A percentile compares a stretch with the other conserved stretches of the same genome.
Evolutionary conservation across 1,139 yeast genomes (phyloP).

Genomic region (Zygoascus hellenicus): DNA sequence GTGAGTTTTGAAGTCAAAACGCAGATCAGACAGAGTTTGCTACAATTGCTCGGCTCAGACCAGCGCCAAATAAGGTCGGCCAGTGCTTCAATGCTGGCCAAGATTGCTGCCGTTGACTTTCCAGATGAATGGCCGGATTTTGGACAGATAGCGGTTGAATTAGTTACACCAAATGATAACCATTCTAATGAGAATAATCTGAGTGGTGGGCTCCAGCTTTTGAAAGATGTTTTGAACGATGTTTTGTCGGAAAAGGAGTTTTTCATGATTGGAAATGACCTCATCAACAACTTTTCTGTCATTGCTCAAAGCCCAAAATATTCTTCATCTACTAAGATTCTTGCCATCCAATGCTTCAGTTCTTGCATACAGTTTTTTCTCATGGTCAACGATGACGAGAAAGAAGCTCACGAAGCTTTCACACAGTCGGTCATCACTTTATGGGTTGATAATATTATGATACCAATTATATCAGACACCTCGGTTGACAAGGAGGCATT

Average conservation of each 20-base stretch:
- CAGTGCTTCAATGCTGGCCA: slow-evolving; percentile 71
- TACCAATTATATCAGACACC: not conserved
- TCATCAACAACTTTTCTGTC: slow-evolving; percentile 22
- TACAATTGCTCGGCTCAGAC: slow-evolving; percentile 47
- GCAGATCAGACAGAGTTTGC: slow-evolving; percentile 44
- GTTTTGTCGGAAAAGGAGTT: slow-evolving; percentile 81
- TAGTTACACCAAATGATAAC: slow-evolving; percentile 28
- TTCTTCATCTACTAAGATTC: slow-evolving; percentile 16
- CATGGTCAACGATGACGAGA: slow-evolving; percentile 25
- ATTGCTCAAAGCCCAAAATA: slow-evolving; percentile 20
- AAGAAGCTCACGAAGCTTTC: slow-evolving; percentile 1
- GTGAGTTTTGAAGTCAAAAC: slow-evolving; percentile 49
- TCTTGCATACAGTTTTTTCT: slow-evolving; percentile 32
- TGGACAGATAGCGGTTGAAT: slow-evolving; percentile 30
- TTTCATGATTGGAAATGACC: slow-evolving; percentile 54
- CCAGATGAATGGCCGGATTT: slow-evolving; percentile 95
- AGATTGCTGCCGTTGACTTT: slow-evolving; percentile 81
- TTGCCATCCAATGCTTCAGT: slow-evolving; percentile 31
- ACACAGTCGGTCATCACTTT: slow-evolving; percentile 3
- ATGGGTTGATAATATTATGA: slow-evolving; percentile 9
- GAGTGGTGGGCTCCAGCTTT: slow-evolving; percentile 63
- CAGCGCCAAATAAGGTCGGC: slow-evolving; percentile 62
- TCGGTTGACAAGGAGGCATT: not conserved
- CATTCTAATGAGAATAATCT: slow-evolving; percentile 37
- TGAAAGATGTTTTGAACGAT: slow-evolving; percentile 80